Base-by-base conservation (phyloP, 495 filamentous ascomycete genomes). In the Talaromyces proteolyticus region DNA sequence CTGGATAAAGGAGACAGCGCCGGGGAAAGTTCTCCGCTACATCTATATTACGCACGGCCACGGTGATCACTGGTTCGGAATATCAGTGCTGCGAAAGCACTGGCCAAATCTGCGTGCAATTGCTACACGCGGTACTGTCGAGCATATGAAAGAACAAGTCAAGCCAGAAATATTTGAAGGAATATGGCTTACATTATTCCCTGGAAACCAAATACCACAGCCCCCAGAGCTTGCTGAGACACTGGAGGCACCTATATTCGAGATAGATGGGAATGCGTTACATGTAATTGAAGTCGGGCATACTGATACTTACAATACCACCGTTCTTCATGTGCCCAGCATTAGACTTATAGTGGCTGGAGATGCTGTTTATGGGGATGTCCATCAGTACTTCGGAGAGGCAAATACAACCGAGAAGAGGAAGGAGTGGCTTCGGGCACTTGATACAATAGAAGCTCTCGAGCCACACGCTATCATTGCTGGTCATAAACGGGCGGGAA, bases 31-130 rank as follows among this genome's bases (percentile, higher is more conserved):
- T 57, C 53, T 6, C 12, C 25, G 25, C 5, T 47, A 54, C 8
- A 58, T 73, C 14, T 73, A 66, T 56, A 59, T 70, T 42, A 73
- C 69, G 7, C 68, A 73, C 51, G 66, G 64, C 21, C 68, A 73
- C 47, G 66, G 64, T n/a, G 66, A 71, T 51, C 68, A 29, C 12
- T 29, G 26, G 26, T 29, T 29, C 12, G 26, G 26, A 5, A 29
- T 29, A 6, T 12, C 26, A 5, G 6, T 29, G 5, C 26, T 29
- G 6, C 26, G 26, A 5, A 29, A 29, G 26, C 12, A 12, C 26
- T 29, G 5, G 5, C 26, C 26, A 6, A 12, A 29, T 12, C 6
- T 12, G 6, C 26, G 12, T 6, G 26, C 26, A 29, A 29, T 29
- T 29, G 26, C 26, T 29, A 12, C 26, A 29, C 26, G 6, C 12